Base-by-base conservation (phyloP, 2,329 filamentous ascomycete genomes). In the Venturia asperata region DNA sequence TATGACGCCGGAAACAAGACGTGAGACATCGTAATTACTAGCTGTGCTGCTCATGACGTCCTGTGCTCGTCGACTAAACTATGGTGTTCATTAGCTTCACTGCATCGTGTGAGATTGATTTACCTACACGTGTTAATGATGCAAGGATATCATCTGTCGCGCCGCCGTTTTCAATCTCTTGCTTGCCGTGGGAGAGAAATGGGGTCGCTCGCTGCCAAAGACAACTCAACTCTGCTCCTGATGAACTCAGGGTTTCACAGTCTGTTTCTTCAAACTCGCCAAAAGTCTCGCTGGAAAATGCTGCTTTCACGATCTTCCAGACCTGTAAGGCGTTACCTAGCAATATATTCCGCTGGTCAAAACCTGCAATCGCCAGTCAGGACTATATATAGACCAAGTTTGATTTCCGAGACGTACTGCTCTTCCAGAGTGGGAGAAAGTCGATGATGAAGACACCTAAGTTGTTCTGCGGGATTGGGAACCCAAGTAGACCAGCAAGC, bases 391-490 rank as follows among this genome's bases (percentile, higher is more conserved):
- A 27, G 24, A 15, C 5, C 10, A 30, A 5, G 37, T 39, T 27
- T 11, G 0, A 61, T 2, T 15, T 34, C 10, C 17, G 56, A 9
- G 15, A 58, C 77, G 72, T 77, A 90, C 87, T 78, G 49, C 82
- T 74, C 15, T 83, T 74, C 92, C 92, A 97, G 68, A 97, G 85
- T 0, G 83, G 80, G 19, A 96, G 78, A 69, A 99, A 88, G 6
- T 91, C 85, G 0, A 85, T 81, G 61, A 97, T 91, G 67, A 97
- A 87, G 1, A 92, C 86, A 0, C 94, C 94, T 0, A 99, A 79
- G 68, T 92, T 97, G 72, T 99, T 99, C 74, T 87, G 86, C 0
- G 94, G 90, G 0, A 95, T 82, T 0, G 94, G 93, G 68, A 99
- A 88, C 0, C 92, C 92, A 56, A 99, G 81, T 39, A 99, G 79